Evolutionary conservation across 75 land plant genomes (phyloP), one percentile per base, ranked within the genome.

Genomic region (Picea sitchensis): DNA sequence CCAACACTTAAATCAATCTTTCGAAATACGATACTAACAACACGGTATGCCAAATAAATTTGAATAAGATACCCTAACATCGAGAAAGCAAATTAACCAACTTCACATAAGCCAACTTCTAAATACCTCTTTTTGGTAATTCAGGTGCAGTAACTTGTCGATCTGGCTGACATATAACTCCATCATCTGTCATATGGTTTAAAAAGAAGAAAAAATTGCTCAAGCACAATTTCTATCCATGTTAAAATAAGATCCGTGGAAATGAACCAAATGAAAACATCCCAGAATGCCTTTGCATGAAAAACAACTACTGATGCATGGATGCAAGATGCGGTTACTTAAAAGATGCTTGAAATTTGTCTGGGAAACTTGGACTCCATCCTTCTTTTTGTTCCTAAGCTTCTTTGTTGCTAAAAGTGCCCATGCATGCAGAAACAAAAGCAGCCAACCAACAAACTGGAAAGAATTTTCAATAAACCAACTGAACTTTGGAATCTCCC

Each of bases 91-190:
- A 69, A n/a, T 41, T 44, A n/a, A 20, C n/a, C 18, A 69, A 69
- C 73, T n/a, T 41, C 21, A 65, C 15, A 15, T 18, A 69, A 69
- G 73, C 73, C 20, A 69, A 41, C 73, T 11, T 41, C 11, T 41
- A n/a, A 69, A 41, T 69, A 69, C 73, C 73, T 69, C 73, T 69
- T 41, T 69, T 69, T 15, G 73, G 41, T 41, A 69, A 69, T 41
- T 69, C 73, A 41, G 54, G 12, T 41, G 65, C 30, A n/a, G 23
- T 47, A 38, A 38, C 36, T 32, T 65, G 41, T 65, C 41, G 73
- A 38, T 38, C 73, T 41, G 54, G 51, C 44, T 69, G 44, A 18
- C 21, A 41, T 69, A 41, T 1, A 41, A 44, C 34, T 44, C n/a
- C 44, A 69, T 69, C 54, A 41, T 69, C 73, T 69, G 41, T 54